Base-by-base conservation (phyloP, 192 early-diverging fungal genomes). In the Umbelopsis ramanniana region DNA sequence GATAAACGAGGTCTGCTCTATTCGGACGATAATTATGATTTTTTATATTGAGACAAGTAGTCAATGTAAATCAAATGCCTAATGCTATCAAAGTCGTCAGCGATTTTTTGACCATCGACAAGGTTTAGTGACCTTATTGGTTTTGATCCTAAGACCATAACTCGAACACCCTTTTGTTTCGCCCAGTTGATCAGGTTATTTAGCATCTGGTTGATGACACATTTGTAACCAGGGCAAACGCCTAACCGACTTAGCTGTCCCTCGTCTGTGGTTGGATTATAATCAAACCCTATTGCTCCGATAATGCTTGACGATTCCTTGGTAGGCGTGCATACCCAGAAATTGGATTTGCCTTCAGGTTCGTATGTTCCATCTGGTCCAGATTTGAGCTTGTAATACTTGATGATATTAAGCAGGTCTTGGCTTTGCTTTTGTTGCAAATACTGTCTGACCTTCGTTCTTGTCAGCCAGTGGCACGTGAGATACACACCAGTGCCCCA, bases 1-100 rank as follows among this genome's bases (percentile, higher is more conserved):
- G 24, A 40, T 35, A 21, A 37, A 1, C 37, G 57, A 29, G 29
- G 1, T 14, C 17, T 63, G 17, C 12, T 12, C 17, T 35, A 63
- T 35, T 14, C 24, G 26, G 33, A 63, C 57, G 26, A 63, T 17
- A 63, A 63, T 63, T 63, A 63, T 37, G 57, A 37, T 35, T 63
- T 63, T 37, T 38, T 63, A 26, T 63, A 63, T 38, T 63, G 57
- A 11, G 57, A 63, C 26, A 63, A 37, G 37, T 38, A 35, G 24
- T 63, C 57, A 63, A 63, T 33, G 19, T 63, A 63, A 35, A 63
- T 63, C 57, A 37, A 38, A 63, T 63, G 57, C 33, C 57, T 22
- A 19, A 63, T 38, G 33, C 57, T 63, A 63, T 63, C 57, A 11
- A 63, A n/a, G 57, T 63, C 57, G 17, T 63, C 57, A 38, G 17